Conservation (phyloP, 352 stramenopile genomes). For the Ophiocytium majus region DNA sequence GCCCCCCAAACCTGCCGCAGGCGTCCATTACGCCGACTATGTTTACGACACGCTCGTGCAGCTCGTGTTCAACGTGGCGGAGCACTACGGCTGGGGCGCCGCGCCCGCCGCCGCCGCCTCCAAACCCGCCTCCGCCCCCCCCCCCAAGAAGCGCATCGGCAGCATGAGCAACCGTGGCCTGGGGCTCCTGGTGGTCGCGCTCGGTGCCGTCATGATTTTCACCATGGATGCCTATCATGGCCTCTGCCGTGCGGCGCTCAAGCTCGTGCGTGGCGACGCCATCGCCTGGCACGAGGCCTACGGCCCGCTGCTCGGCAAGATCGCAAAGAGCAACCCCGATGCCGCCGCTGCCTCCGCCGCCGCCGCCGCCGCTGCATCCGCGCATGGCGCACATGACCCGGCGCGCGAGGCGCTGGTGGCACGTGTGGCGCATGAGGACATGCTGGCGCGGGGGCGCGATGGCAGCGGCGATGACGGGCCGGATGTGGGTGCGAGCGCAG, state of each 20-base stretch:
- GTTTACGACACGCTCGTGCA: constrained; percentile 38
- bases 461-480: too few species aligned
- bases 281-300: constrained; percentile 29
- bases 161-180: constrained; percentile 32
- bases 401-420: too few species aligned
- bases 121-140: not conserved
- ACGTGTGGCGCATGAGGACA: too few species aligned
- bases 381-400: too few species aligned
- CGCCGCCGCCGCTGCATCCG: too few species aligned
- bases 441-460: too few species aligned
- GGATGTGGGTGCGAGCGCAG: too few species aligned
- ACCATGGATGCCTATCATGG: constrained; percentile 48
- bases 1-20: too few species aligned
- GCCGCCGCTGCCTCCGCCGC: too few species aligned
- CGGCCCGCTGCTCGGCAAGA: too few species aligned
- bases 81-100: constrained; percentile 24
- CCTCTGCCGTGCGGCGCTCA: constrained; percentile 15
- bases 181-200: constrained; percentile 38
- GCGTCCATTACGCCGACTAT: constrained; percentile 43
- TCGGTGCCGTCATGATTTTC: constrained; percentile 41
- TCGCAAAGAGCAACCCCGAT: too few species aligned
- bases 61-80: constrained; percentile 29
- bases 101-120: not conserved
- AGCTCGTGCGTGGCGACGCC: not conserved
- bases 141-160: constrained; percentile 25